Evolutionary conservation across 176 grass and related monocot species (phyloP), one percentile per base, ranked within the genome.

Genomic region (Paspalum notatum): DNA sequence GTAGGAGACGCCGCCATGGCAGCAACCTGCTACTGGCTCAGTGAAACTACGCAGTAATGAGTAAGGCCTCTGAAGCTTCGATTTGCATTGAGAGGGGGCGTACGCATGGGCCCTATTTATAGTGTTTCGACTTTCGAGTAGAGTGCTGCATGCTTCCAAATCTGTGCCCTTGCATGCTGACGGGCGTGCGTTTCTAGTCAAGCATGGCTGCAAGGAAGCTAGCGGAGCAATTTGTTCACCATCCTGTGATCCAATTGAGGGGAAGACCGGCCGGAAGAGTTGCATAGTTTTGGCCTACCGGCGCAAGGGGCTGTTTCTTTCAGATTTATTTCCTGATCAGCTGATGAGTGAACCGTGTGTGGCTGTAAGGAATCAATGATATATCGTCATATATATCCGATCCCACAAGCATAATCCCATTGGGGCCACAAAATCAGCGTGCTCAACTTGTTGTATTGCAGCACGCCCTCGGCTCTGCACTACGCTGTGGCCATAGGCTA

Each of bases 1-100:
- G 53, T 59, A 5, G 61, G 52, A 22, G 56, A 40, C 18, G 12
- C 9, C 58, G 81, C 59, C 91, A 90, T 93, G 64, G 64, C 66
- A 59, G 32, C 25, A 27, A 70, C 14, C 14, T 48, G 15, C 16
- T 43, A 8, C 11, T 12, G 64, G 11, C 71, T 54, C 70, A 14
- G 38, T 45, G 51, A 27, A 69, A 22, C 38, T 46, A n/a, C 14
- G 15, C 49, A 6, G 44, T 63, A 3, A 32, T 32, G 32, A 52
- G 32, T 10, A 15, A 21, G 57, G 61, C 20, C 25, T 71, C 24
- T 32, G 46, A 46, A 51, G 40, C 49, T 81, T 21, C 9, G 25
- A 46, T 47, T 70, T 70, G 52, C 37, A 52, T 45, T 1, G 9
- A 5, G 12, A 41, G 6, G 68, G 13, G 32, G 12, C 50, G 7